These are phyloP conservation scores for Suhomyces chickasaworum DNA, from an alignment of 1,139 yeast genomes.

Conservation along the genomic window DNA sequence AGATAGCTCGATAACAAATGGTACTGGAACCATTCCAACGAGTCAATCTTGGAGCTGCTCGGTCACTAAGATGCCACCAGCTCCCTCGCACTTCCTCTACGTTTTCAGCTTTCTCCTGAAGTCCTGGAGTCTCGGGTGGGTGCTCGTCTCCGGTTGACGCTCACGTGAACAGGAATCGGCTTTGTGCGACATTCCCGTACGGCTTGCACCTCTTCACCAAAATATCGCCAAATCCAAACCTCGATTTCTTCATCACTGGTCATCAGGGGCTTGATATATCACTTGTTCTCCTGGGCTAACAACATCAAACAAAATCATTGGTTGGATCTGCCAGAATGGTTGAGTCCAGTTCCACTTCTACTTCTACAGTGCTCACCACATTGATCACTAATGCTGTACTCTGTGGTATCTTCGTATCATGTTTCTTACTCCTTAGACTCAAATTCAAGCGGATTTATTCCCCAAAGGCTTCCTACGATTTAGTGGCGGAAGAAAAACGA, in stretches of 20 bases:
- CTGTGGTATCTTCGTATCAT: constrained; percentile 53
- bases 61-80: neutral
- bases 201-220: constrained; percentile 8
- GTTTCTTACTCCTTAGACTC: constrained; percentile 56
- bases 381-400: constrained; percentile 56
- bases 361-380: constrained; percentile 65
- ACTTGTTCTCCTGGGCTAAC: neutral
- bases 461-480: constrained; percentile 61
- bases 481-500: constrained; percentile 60
- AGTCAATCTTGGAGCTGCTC: neutral
- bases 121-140: neutral
- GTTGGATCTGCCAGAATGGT: constrained; percentile 11
- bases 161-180: neutral
- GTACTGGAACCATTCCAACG: too few species aligned
- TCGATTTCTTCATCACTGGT: neutral
- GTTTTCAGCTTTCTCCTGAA: too few species aligned
- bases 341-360: constrained; percentile 48
- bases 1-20: neutral
- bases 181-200: constrained; percentile 7
- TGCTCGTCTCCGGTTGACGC: neutral
- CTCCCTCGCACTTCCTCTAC: neutral
- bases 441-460: constrained; percentile 64
- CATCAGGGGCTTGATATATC: neutral
- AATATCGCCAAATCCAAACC: neutral
- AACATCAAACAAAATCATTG: neutral